These are phyloP conservation scores for Pichia kudriavzevii DNA, from an alignment of 1,139 yeast genomes.

Conservation along the genomic window DNA sequence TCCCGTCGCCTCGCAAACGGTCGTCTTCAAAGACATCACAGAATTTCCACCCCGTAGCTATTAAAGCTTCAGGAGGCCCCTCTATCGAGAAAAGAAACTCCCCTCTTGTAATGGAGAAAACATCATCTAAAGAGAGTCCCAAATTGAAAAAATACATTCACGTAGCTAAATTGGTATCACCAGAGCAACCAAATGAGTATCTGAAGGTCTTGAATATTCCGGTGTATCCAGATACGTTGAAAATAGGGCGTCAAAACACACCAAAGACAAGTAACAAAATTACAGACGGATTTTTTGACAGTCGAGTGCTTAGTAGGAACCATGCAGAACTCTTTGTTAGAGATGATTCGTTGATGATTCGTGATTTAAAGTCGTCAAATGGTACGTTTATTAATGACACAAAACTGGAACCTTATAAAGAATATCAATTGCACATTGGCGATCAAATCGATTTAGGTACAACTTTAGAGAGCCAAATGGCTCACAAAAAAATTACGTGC, in stretches of 20 bases:
- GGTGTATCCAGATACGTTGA: constrained; percentile 70
- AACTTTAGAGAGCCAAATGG: constrained; percentile 75
- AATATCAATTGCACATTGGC: constrained; percentile 56
- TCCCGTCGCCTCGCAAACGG: constrained; percentile 19
- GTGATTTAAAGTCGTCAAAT: constrained; percentile 85
- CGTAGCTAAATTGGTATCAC: constrained; percentile 61
- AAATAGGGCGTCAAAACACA: constrained; percentile 81
- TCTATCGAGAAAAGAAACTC: not conserved
- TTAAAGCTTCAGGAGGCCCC: not conserved
- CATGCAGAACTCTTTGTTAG: constrained; percentile 82
- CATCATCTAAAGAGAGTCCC: no score
- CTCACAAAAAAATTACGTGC: constrained; percentile 81
- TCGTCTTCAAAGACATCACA: constrained; percentile 27
- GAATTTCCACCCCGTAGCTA: constrained; percentile 25
- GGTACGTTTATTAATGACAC: constrained; percentile 86
- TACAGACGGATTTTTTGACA: constrained; percentile 89
- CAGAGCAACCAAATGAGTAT: constrained; percentile 60
- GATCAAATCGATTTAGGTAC: constrained; percentile 87
- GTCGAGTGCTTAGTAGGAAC: constrained; percentile 84
- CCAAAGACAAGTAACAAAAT: constrained; percentile 66
- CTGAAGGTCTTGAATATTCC: constrained; percentile 77
- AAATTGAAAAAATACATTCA: constrained; percentile 22
- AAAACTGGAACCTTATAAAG: constrained; percentile 54
- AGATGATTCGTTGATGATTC: constrained; percentile 57
- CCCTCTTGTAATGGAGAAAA: no score